These are phyloP conservation scores for Colletotrichum destructivum DNA, from an alignment of 2,329 filamentous ascomycete genomes.

Conservation along the genomic window DNA sequence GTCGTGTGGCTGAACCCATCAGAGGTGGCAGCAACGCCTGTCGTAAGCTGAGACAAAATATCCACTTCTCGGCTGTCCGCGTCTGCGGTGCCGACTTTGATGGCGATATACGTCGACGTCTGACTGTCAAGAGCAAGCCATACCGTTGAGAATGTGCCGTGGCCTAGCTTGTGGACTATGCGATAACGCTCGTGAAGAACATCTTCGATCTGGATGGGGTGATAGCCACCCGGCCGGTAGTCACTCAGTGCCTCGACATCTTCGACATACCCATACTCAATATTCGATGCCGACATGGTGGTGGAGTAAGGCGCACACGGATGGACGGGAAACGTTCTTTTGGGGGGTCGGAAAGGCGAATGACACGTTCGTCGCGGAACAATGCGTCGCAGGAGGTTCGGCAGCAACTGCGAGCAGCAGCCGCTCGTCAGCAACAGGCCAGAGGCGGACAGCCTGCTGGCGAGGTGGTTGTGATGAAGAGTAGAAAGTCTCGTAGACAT, in stretches of 20 bases:
- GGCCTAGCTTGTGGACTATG: constrained; percentile 51
- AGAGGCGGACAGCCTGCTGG: too few relatives aligned
- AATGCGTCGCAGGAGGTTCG: neutral
- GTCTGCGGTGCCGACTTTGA: constrained; percentile 53
- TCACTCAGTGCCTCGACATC: neutral
- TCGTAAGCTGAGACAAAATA: constrained; percentile 43
- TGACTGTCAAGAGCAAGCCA: constrained; percentile 52
- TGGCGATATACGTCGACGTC: constrained; percentile 48
- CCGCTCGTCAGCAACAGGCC: too few relatives aligned
- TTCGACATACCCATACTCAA: neutral
- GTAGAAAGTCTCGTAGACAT: too few relatives aligned
- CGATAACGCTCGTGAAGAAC: constrained; percentile 49
- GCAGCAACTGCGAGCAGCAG: neutral
- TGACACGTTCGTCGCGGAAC: neutral
- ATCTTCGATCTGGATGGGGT: neutral
- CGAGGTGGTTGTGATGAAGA: too few relatives aligned
- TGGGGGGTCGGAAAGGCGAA: neutral
- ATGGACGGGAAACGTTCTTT: too few relatives aligned
- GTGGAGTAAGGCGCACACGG: neutral
- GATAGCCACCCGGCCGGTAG: neutral
- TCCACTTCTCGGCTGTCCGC: constrained; percentile 43
- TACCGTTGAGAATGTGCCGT: constrained; percentile 50
- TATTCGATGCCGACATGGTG: neutral
- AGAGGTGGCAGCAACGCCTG: neutral
- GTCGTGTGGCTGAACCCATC: neutral